phyloP scores from a whole-genome alignment of 345 rosid genomes.

The Ceriops zippeliana region DNA sequence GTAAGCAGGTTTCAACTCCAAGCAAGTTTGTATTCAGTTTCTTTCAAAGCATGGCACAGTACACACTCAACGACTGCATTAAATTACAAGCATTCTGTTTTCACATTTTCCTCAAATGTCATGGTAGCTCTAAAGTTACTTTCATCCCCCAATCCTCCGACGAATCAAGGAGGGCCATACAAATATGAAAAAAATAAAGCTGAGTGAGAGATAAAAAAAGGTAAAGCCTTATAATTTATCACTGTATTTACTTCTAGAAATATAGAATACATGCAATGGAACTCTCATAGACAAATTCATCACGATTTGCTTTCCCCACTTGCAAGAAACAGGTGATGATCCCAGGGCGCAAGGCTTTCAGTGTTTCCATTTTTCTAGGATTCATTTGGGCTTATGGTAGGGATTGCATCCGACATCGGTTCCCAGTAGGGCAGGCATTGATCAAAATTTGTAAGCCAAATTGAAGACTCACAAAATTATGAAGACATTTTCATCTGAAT shows the following conservation, averaged over 20 bases:
- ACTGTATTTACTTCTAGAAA: neutral
- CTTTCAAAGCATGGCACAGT: no score
- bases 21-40: no score
- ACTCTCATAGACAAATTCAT: neutral
- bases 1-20: no score
- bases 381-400: neutral
- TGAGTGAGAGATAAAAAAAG: no score
- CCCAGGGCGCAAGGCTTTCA: no score
- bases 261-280: neutral
- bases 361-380: neutral
- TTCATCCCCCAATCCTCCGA: no score
- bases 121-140: no score
- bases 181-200: neutral
- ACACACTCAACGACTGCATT: no score
- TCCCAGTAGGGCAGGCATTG: neutral
- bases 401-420: no score
- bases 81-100: no score
- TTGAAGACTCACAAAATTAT: constrained; percentile 17
- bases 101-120: no score
- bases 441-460: constrained; percentile 17
- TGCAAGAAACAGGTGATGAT: neutral
- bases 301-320: neutral
- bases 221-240: neutral
- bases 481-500: constrained; percentile 84
- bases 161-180: no score